A percentile compares a stretch with the other conserved stretches of the same genome.
Conservation (phyloP, 2,329 filamentous ascomycete genomes). For the Simplicillium sp. region DNA sequence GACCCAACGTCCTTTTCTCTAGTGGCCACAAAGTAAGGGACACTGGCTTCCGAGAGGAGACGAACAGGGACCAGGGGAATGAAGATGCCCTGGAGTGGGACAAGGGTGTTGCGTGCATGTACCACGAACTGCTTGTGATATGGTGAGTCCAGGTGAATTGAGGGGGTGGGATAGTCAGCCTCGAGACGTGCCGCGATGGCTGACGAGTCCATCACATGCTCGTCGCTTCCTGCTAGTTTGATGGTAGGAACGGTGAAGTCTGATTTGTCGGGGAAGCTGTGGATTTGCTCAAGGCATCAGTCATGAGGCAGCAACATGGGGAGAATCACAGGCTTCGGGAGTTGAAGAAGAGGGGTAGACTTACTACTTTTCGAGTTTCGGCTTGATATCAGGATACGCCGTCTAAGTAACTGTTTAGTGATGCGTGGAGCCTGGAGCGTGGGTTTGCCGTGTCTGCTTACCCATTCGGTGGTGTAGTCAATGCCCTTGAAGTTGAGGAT, state of each 20-base stretch:
- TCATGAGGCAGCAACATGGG: neutral
- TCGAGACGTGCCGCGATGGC: neutral
- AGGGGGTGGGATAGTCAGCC: neutral
- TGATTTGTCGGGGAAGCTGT: neutral
- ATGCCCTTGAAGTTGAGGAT: neutral
- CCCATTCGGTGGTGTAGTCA: neutral
- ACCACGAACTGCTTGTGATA: neutral
- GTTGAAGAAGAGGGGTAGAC: neutral
- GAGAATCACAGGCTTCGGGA: neutral
- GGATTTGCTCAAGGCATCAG: too few species aligned
- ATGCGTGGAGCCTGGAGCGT: neutral
- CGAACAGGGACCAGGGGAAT: neutral
- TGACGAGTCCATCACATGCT: neutral
- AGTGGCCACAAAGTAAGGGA: neutral
- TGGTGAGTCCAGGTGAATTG: neutral
- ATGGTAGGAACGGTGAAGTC: neutral
- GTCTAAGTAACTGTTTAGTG: neutral
- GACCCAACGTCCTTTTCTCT: neutral
- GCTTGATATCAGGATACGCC: neutral
- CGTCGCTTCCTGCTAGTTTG: neutral
- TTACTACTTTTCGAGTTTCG: neutral
- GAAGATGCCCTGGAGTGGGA: neutral
- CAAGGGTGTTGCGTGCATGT: neutral
- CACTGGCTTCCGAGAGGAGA: neutral
- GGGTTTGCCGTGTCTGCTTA: neutral